Conservation (phyloP, 75 land plant genomes). For the Pinus taeda region DNA sequence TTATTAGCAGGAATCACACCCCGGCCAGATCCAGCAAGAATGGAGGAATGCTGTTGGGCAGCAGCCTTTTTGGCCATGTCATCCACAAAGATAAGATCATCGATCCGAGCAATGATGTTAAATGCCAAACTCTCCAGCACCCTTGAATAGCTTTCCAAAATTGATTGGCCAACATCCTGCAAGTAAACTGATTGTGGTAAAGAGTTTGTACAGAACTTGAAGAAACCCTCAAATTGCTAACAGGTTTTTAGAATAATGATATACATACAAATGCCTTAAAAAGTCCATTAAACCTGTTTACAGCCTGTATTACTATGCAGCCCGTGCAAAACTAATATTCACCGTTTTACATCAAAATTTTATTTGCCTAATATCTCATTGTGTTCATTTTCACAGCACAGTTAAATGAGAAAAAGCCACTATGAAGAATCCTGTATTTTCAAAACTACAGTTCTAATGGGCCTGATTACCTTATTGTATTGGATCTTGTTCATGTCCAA, state of each 20-base stretch:
- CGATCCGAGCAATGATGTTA: slow-evolving; percentile 79
- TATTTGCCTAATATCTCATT: no score
- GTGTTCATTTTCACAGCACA: no score
- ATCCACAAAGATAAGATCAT: slow-evolving; percentile 68
- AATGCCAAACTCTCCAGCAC: slow-evolving; percentile 94
- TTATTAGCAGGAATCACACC: slow-evolving; percentile 58
- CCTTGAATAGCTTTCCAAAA: slow-evolving; percentile 96
- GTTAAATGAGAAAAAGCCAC: no score
- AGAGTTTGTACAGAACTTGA: no score
- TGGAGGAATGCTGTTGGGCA: slow-evolving; percentile 15
- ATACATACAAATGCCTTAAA: background rate
- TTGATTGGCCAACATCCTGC: slow-evolving; percentile 98
- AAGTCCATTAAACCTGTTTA: background rate
- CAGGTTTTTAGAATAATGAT: no score
- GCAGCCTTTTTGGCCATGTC: slow-evolving; percentile 33
- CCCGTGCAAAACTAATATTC: background rate
- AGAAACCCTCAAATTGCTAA: no score
- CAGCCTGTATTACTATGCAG: background rate
- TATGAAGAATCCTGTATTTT: no score
- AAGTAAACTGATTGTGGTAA: slow-evolving; percentile 4
- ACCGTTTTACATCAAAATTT: background rate
- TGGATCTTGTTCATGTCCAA: no score
- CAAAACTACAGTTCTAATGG: no score
- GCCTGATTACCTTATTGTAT: no score
- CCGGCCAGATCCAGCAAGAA: slow-evolving; percentile 29